Base-by-base conservation (phyloP, 345 rosid genomes). In the Gossypium stocksii region DNA sequence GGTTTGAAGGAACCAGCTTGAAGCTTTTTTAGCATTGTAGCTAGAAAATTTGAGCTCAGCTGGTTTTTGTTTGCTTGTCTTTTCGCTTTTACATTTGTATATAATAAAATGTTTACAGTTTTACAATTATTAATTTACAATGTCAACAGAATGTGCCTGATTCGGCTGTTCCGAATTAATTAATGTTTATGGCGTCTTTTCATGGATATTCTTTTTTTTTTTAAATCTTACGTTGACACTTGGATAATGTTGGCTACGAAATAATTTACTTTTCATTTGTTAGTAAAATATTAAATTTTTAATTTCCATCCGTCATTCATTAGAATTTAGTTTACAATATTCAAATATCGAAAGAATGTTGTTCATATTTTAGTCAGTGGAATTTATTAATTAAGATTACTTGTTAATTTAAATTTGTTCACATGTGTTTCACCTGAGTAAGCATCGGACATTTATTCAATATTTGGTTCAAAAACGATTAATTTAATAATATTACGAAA, bases 31-130 rank as follows among this genome's bases (percentile, higher is more conserved):
- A 59, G 82, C 81, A 54, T 34, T 34, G 83, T 76, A 78, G 79
- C 61, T 51, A 38, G 27, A 77, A 61, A 71, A 70, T 71, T 64
- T 72, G 66, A 89, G 93, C 88, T 87, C 88, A 86, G 89, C 87
- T 85, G 88, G 82, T 81, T 72, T 77, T 68, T 80, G 51, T 57
- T 77, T 67, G 6, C 59, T 5, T 19, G 11, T 22, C 17, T 1
- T 16, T 12, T 23, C 15, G 27, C 22, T 46, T 57, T 4, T 46
- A 16, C 67, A 14, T 4, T 34, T 72, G 52, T 22, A 5, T 34
- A 56, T 10, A 16, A 60, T 46, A 59, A 44, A 25, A 57, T 9
- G 61, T 56, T 72, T 58, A 22, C 34, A 22, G 3, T 54, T 54
- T 20, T 56, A 34, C 41, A 34, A 5, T 34, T 34, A 5, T 34